Percentiles rank a stretch among this genome's conserved stretches.
These are phyloP conservation scores for Sphaerobolus stellatus DNA, from an alignment of 1,284 basidiomycete species.

Conservation along the genomic window DNA sequence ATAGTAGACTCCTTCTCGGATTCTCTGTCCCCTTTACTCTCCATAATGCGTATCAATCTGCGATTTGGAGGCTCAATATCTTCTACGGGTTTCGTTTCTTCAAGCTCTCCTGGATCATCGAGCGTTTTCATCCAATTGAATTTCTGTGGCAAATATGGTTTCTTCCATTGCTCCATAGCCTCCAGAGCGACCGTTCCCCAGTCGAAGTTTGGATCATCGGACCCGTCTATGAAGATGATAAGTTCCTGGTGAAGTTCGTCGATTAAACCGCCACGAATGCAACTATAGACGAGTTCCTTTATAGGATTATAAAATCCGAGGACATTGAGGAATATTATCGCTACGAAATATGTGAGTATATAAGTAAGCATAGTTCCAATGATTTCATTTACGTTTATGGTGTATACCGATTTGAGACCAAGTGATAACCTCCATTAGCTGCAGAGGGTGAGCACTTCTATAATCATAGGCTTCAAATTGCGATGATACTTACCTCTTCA, in stretches of 20 bases:
- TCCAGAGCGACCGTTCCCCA: neutral
- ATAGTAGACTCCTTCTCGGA: too few relatives aligned
- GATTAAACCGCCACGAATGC: neutral
- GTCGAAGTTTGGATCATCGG: neutral
- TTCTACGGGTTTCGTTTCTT: too few relatives aligned
- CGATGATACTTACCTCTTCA: slow-evolving; percentile 1
- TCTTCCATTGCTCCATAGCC: neutral
- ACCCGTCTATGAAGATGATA: neutral
- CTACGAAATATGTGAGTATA: neutral
- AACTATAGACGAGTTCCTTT: neutral
- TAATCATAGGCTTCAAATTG: neutral
- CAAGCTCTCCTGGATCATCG: too few relatives aligned
- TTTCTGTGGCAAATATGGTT: neutral
- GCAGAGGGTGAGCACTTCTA: neutral
- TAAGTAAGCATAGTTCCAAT: neutral
- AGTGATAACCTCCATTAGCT: neutral
- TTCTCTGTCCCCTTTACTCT: too few relatives aligned
- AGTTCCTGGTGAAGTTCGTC: neutral
- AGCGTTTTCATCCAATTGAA: too few relatives aligned
- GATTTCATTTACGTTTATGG: neutral
- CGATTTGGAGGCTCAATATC: too few relatives aligned
- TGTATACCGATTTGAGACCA: neutral
- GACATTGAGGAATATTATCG: neutral
- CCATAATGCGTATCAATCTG: too few relatives aligned
- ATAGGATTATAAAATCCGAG: neutral